Percentiles rank a stretch among this genome's conserved stretches.
These are phyloP conservation scores for Fomitopsis pulvina DNA, from an alignment of 768 basidiomycete genomes.

Conservation along the genomic window DNA sequence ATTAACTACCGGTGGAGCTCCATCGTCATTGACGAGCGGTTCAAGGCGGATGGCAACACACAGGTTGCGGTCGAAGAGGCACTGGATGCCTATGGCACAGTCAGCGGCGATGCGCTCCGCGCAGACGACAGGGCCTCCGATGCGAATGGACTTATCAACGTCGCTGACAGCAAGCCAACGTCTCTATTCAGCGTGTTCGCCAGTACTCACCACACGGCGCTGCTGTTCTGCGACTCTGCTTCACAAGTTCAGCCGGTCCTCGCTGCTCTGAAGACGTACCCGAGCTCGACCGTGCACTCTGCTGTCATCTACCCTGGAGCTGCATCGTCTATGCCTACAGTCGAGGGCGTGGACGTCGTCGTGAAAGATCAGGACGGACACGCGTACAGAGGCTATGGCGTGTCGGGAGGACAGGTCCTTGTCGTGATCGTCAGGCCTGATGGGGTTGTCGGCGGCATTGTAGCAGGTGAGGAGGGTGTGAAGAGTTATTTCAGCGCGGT, in stretches of 20 bases:
- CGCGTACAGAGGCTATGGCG: conserved; percentile 1
- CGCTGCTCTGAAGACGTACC: background rate
- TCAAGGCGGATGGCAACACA: background rate
- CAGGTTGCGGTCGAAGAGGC: background rate
- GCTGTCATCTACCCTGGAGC: background rate
- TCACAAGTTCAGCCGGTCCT: background rate
- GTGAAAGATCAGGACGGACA: conserved; percentile 2
- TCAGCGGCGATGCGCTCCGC: conserved; percentile 9
- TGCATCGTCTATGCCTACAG: background rate
- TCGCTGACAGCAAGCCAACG: conserved; percentile 2
- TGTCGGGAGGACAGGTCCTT: background rate
- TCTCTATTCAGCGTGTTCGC: conserved; percentile 23
- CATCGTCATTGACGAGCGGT: conserved; percentile 36
- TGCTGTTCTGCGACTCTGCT: conserved; percentile 20
- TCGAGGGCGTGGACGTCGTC: background rate
- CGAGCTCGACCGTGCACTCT: background rate
- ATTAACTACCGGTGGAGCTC: conserved; percentile 46
- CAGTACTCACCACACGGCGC: conserved; percentile 20
- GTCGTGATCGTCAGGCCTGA: conserved; percentile 4
- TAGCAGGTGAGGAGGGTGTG: background rate
- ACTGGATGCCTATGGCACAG: conserved; percentile 7
- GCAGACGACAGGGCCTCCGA: conserved; percentile 44
- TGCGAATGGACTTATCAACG: conserved; percentile 24
- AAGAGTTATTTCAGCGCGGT: background rate
- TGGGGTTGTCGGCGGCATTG: conserved; percentile 4